Evolutionary conservation across 331 rosid genomes (phyloP), one percentile per base, ranked within the genome.

Genomic region (Pyrus hybrid): DNA sequence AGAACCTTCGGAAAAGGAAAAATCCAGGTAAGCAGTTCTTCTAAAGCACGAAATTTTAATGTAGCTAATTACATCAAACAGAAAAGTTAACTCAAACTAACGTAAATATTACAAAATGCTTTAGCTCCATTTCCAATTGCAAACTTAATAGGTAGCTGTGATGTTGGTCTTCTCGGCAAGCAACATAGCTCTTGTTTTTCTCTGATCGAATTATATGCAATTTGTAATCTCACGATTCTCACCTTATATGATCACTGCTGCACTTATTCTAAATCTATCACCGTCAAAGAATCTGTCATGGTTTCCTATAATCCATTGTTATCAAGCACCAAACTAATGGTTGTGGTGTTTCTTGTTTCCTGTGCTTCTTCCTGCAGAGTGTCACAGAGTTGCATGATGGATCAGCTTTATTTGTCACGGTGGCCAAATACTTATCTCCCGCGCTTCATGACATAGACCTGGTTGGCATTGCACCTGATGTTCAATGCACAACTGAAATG

Each of bases 1-100:
- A 94, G 81, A 81, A 94, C 99, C 66, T 92, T 94, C 80, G 99
- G 99, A 23, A 94, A 94, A 90, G 97, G 99, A 85, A 94, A 89
- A 84, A 94, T 92, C 79, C 99, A 94, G 99, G 99, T 94, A 79
- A 18, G 21, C 57, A 0, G 57, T 17, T 51, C 57, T 49, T 49
- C 56, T 49, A 6, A 49, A 49, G 56, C 56, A 49, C 4, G 8
- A 6, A 28, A n/a, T 2, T 8, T 70, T 51, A 3, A 1, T 12
- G 14, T 33, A 14, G 23, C 10, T 32, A 21, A 13, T 13, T 71
- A 21, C n/a, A 22, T 71, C 76, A 21, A 32, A 17, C 1, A 41
- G 45, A 41, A 41, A 41, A 3, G 45, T 41, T 41, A 29, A 51
- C 8, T 63, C 26, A 11, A 32, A 37, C 56, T 76, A 28, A 37